phyloP scores from a whole-genome alignment of 2,329 filamentous ascomycete genomes.

The Aureobasidium sp. region DNA sequence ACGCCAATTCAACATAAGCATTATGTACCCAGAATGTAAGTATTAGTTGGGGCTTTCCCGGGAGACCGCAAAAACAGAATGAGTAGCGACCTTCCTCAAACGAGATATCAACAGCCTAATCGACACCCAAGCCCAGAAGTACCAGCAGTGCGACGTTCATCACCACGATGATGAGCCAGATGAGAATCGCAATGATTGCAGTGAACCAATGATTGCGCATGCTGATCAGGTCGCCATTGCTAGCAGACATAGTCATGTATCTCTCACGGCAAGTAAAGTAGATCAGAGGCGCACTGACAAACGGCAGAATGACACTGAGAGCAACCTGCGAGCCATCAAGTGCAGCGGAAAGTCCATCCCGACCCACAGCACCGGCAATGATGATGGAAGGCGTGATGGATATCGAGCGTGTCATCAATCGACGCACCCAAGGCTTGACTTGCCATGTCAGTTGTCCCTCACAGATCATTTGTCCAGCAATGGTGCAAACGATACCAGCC shows the following conservation, averaged over 20 bases:
- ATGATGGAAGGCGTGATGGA: conserved; percentile 76
- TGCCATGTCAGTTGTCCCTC: conserved; percentile 74
- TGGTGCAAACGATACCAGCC: conserved; percentile 81
- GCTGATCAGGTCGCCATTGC: conserved; percentile 25
- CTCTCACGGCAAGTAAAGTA: conserved; percentile 73
- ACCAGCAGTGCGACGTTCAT: conserved; percentile 76
- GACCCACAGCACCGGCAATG: conserved; percentile 70
- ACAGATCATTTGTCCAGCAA: conserved; percentile 80
- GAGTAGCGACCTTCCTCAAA: neutral
- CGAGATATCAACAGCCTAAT: neutral
- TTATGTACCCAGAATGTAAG: neutral
- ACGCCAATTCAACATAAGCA: neutral
- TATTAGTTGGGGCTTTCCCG: neutral
- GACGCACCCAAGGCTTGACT: conserved; percentile 66
- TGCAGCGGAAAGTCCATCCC: conserved; percentile 59
- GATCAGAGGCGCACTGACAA: conserved; percentile 73
- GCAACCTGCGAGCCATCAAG: conserved; percentile 71
- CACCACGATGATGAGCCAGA: conserved; percentile 66
- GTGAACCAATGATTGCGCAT: conserved; percentile 69
- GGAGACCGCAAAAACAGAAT: too few species aligned
- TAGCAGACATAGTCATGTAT: conserved; percentile 58
- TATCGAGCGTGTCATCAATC: conserved; percentile 68
- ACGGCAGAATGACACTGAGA: conserved; percentile 69
- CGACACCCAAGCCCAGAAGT: conserved; percentile 46
- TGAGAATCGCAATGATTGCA: conserved; percentile 46